phyloP scores from a whole-genome alignment of 306 rosid genomes.

The Quercus ilex region DNA sequence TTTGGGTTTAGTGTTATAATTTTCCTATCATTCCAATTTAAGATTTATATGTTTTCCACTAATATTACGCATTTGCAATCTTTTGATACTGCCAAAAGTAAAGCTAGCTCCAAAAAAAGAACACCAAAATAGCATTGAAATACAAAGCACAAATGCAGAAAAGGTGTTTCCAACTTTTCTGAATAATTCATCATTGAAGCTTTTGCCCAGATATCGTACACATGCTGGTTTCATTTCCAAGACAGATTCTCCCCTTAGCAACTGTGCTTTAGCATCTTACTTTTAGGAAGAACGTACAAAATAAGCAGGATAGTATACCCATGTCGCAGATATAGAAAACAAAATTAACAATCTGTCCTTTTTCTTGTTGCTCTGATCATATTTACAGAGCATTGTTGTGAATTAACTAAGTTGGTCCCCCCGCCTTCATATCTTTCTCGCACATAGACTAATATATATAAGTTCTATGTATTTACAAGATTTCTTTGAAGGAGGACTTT shows the following conservation, averaged over 20 bases:
- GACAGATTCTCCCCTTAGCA: background rate
- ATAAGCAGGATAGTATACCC: background rate
- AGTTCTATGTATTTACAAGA: background rate
- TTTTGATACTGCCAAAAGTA: no score
- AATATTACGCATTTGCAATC: no score
- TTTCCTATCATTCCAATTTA: no score
- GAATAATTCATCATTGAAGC: background rate
- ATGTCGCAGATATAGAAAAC: background rate
- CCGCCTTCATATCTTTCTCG: background rate
- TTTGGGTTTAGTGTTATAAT: no score
- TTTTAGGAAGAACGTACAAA: background rate
- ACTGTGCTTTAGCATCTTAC: background rate
- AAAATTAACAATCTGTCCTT: background rate
- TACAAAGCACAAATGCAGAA: background rate
- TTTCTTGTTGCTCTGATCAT: background rate
- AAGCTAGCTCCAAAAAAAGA: no score
- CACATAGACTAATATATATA: background rate
- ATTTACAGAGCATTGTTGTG: no score
- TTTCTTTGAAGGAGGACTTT: slow-evolving; percentile 18
- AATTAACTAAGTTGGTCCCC: no score
- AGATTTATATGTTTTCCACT: no score
- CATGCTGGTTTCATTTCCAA: no score
- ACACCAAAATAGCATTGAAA: no score
- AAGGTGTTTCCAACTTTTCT: background rate
- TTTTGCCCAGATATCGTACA: no score